Evolutionary conservation across 768 basidiomycete species (phyloP), one percentile per base, ranked within the genome.

Genomic region (Botryobasidium botryosum): DNA sequence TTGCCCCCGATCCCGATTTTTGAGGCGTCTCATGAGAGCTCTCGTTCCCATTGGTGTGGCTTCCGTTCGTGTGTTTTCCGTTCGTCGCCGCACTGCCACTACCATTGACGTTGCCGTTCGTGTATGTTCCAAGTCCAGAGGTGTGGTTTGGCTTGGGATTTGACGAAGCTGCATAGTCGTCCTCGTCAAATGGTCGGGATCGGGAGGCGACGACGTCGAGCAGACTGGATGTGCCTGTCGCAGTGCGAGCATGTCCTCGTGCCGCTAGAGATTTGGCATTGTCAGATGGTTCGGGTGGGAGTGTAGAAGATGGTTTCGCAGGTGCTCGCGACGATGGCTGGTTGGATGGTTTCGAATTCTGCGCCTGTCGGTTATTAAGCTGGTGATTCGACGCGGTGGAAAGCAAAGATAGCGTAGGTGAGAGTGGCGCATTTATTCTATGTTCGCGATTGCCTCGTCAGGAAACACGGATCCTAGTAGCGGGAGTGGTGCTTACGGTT

Each of bases 151-250:
- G n/a, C n/a, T n/a, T n/a, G n/a, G n/a, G n/a, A n/a, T n/a, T n/a
- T n/a, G n/a, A n/a, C n/a, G 23, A 41, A n/a, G 23, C 20, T 15
- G 23, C 49, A 29, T 50, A 50, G 31, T 50, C 49, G 23, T 49
- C 49, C 10, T 50, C 49, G 13, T 50, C 49, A 36, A 50, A 50
- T 8, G 48, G 13, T 21, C 23, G 8, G n/a, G 28, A 7, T 23
- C 49, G 38, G 32, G 47, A 50, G 2, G 49, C 49, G 13, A 50
- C 49, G 32, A 48, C 32, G 35, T 50, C 49, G 17, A 50, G 43
- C 5, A 50, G 49, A 24, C 37, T 42, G 35, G 28, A 33, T 13
- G 47, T 44, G 2, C 47, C 33, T 6, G 45, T 33, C 15, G 47
- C 31, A 17, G 31, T 8, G 31, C 10, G 10, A 33, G 8, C 31